Conservation (phyloP, 306 rosid genomes). For the Sicyos edulis region DNA sequence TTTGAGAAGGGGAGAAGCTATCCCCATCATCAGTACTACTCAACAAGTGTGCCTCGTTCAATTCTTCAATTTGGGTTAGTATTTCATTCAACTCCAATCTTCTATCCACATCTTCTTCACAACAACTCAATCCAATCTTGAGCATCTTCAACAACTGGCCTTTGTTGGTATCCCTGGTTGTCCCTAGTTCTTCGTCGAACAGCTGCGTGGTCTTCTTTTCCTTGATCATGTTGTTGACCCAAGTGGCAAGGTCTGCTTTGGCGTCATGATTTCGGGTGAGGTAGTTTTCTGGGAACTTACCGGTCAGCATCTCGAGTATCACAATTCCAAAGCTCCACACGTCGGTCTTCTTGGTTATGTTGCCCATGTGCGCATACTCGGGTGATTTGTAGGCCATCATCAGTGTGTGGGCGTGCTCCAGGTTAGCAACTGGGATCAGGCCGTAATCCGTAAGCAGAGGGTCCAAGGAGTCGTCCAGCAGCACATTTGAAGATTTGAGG, state of each 20-base stretch:
- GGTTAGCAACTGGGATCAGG: constrained; percentile 51
- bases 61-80: constrained; percentile 45
- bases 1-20: not conserved
- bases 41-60: constrained; percentile 33
- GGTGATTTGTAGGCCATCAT: constrained; percentile 97
- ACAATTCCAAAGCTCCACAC: constrained; percentile 83
- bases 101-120: constrained; percentile 83
- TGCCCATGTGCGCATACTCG: constrained; percentile 55
- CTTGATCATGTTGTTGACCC: constrained; percentile 74
- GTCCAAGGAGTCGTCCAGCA: constrained; percentile 52
- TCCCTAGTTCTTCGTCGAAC: constrained; percentile 70
- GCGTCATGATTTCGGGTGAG: constrained; percentile 37
- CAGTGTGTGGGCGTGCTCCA: constrained; percentile 52
- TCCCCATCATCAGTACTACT: constrained; percentile 1
- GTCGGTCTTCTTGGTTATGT: constrained; percentile 76
- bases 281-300: constrained; percentile 84
- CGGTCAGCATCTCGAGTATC: constrained; percentile 67
- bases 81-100: constrained; percentile 62
- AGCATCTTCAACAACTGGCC: constrained; percentile 65
- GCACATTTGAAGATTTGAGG: constrained; percentile 82
- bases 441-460: constrained; percentile 70
- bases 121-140: constrained; percentile 80
- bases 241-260: constrained; percentile 51
- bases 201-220: constrained; percentile 62
- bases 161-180: constrained; percentile 34